A percentile compares a stretch with the other conserved stretches of the same genome.
Evolutionary conservation across 1,284 basidiomycete genomes (phyloP).

Genomic region (Somion occarium): DNA sequence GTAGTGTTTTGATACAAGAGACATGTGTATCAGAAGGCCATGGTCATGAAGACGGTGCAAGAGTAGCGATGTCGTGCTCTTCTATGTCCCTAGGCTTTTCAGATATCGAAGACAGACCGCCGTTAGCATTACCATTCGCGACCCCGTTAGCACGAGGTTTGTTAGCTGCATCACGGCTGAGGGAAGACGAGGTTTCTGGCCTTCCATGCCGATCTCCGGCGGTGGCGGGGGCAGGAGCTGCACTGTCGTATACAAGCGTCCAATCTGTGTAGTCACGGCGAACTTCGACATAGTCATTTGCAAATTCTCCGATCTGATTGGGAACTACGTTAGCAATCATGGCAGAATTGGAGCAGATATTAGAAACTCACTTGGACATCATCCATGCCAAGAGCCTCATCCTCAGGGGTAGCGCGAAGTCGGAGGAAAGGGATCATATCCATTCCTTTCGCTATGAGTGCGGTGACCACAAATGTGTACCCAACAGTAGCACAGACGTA

Average conservation of each 20-base stretch:
- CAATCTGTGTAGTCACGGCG: conserved; percentile 64
- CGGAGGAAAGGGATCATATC: conserved; percentile 76
- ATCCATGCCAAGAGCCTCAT: conserved; percentile 86
- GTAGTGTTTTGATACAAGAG: no score
- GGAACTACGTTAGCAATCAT: background rate
- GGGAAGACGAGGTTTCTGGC: background rate
- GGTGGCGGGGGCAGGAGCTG: background rate
- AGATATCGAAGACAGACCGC: background rate
- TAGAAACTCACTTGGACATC: conserved; percentile 63
- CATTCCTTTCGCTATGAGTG: conserved; percentile 61
- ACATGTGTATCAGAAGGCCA: no score
- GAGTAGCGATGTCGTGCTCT: background rate
- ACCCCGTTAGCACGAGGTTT: background rate
- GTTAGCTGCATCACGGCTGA: background rate
- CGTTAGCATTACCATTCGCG: background rate
- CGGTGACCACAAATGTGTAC: conserved; percentile 69
- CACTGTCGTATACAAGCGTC: conserved; percentile 29
- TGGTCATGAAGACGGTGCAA: background rate
- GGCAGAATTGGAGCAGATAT: background rate
- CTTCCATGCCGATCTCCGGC: conserved; percentile 8
- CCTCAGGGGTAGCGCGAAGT: conserved; percentile 70
- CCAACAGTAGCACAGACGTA: conserved; percentile 70
- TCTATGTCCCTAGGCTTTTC: conserved; percentile 1
- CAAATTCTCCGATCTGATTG: conserved; percentile 72
- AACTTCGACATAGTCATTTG: conserved; percentile 75